Evolutionary conservation across 164 flowering plant species (phyloP), one percentile per base, ranked within the genome.

Genomic region (Aristolochia fimbriata): DNA sequence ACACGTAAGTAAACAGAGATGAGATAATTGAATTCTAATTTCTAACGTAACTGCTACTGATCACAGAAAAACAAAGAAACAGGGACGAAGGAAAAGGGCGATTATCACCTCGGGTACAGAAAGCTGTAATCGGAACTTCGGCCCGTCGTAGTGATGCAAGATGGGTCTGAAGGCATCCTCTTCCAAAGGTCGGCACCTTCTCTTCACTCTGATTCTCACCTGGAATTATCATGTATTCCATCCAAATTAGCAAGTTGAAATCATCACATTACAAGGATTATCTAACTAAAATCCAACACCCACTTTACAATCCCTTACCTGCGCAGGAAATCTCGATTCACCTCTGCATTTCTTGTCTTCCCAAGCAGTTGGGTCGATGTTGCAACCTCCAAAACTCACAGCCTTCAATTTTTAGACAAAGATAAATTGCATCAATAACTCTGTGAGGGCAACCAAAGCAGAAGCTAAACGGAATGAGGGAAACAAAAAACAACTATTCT

Each of bases 91-190:
- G 13, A 27, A 57, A 21, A 50, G 1, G 55, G 9, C 49, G 20
- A 69, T 19, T 16, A 33, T 27, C 72, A 88, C 96, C 90, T 88
- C 96, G 24, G 96, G 90, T 27, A 88, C 79, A 51, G 88, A 83
- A 41, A 88, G 86, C 68, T 88, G 92, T 45, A 86, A 84, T 21
- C 96, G 90, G 55, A 86, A 88, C 70, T 88, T 88, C 41, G 92
- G 96, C 22, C 96, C 96, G 65, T 88, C 96, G 22, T 66, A 66
- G 31, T 66, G 69, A 48, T 66, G 69, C 59, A 66, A 53, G 37
- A 66, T 51, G 22, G 96, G 98, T 80, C 92, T 81, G 58, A 86
- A 86, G 12, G 96, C 62, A 72, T 88, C 92, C 69, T 86, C 96
- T 65, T 86, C 96, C 71, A 83, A 71, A n/a, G 88, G 74, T 56